phyloP scores from a whole-genome alignment of 2,329 filamentous ascomycete genomes.

The Scedosporium minutisporum region DNA sequence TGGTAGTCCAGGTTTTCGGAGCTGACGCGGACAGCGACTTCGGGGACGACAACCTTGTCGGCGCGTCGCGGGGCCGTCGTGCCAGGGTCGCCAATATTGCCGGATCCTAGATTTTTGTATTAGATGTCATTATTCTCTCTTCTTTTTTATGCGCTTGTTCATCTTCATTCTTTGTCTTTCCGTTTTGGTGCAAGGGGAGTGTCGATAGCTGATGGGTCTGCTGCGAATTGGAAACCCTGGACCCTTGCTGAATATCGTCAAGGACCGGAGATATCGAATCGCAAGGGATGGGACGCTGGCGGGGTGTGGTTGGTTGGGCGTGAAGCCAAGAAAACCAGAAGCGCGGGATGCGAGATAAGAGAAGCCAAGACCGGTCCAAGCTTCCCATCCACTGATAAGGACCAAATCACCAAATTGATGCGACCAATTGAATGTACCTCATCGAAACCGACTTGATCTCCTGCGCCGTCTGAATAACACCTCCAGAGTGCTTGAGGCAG shows the following conservation, averaged over 20 bases:
- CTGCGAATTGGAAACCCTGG: too few species aligned
- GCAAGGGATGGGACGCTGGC: not conserved
- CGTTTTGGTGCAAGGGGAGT: not conserved
- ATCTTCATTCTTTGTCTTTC: not conserved
- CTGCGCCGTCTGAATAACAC: not conserved
- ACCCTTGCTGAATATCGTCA: too few species aligned
- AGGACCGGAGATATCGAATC: too few species aligned
- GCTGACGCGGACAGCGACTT: constrained; percentile 38
- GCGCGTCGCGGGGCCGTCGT: constrained; percentile 27
- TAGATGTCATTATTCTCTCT: not conserved
- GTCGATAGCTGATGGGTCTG: not conserved
- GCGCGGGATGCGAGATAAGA: constrained; percentile 6
- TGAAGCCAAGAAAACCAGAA: not conserved
- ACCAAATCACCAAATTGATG: not conserved
- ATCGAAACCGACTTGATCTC: not conserved
- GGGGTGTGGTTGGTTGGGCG: not conserved
- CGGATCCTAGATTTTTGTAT: constrained; percentile 33
- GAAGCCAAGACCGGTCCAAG: not conserved
- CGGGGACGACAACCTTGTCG: constrained; percentile 44
- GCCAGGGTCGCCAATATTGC: constrained; percentile 46
- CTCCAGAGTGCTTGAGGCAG: not conserved
- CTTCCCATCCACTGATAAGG: not conserved
- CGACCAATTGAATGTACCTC: not conserved
- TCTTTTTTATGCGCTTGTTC: not conserved
- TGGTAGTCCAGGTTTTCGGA: constrained; percentile 42